Conservation (phyloP, 108 stramenopile species). For the Nitzschia sp. region DNA sequence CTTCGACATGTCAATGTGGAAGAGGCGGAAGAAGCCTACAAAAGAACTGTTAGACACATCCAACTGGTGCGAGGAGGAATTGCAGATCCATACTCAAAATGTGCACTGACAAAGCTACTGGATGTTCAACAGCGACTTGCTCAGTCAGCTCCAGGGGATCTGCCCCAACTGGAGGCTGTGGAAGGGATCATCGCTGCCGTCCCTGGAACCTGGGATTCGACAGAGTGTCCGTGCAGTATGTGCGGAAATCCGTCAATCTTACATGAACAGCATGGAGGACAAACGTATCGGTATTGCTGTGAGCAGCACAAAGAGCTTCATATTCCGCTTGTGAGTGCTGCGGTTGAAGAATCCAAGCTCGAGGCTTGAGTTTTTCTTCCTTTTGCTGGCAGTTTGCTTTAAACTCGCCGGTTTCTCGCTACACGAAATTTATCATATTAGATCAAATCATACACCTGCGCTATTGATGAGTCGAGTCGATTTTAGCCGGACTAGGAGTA, state of each 20-base stretch:
- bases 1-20: conserved; percentile 28
- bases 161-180: conserved; percentile 14
- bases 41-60: conserved; percentile 26
- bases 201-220: neutral
- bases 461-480: too few species aligned
- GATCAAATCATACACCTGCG: too few species aligned
- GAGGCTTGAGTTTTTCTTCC: neutral
- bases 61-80: conserved; percentile 28
- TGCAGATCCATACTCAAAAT: conserved; percentile 34
- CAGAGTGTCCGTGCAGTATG: conserved; percentile 23
- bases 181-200: conserved; percentile 24
- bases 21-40: conserved; percentile 43
- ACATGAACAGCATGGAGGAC: neutral
- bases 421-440: too few species aligned
- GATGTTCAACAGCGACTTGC: conserved; percentile 12
- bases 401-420: too few species aligned
- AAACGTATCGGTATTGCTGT: conserved; percentile 22
- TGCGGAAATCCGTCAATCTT: conserved; percentile 27
- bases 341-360: neutral
- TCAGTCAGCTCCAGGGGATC: neutral
- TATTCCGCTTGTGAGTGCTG: neutral
- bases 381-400: too few species aligned
- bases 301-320: conserved; percentile 30
- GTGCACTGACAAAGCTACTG: conserved; percentile 34
- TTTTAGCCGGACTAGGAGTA: too few species aligned